These are phyloP conservation scores for Phaffomyces thermotolerans DNA, from an alignment of 805 yeast species.

Conservation along the genomic window DNA sequence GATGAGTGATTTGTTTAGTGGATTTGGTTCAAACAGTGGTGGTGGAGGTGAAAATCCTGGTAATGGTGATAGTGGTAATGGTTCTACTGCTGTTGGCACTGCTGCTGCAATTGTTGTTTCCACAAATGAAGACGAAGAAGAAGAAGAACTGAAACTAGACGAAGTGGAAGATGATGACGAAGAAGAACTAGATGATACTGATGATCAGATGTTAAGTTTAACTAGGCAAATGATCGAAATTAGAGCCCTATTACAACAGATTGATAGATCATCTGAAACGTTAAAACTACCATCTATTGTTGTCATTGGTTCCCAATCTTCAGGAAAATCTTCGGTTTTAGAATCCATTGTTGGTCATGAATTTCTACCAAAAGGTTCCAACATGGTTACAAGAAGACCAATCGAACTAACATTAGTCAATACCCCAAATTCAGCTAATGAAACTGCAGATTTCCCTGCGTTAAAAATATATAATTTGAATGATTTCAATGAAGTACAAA, in stretches of 20 bases:
- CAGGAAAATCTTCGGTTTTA: constrained; percentile 93
- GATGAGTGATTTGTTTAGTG: constrained; percentile 18
- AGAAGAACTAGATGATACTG: constrained; percentile 51
- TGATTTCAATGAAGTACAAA: constrained; percentile 84
- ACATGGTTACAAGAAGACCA: constrained; percentile 98
- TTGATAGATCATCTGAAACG: constrained; percentile 67
- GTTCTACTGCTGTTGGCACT: constrained; percentile 49
- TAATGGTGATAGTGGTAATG: constrained; percentile 26
- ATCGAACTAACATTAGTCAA: constrained; percentile 90
- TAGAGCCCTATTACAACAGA: constrained; percentile 64
- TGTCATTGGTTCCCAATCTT: constrained; percentile 94
- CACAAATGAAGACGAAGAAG: constrained; percentile 36
- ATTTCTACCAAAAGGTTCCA: constrained; percentile 92
- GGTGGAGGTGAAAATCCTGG: constrained; percentile 10
- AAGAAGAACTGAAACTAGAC: constrained; percentile 25
- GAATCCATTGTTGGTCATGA: constrained; percentile 98
- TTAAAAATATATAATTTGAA: constrained; percentile 74
- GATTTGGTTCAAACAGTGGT: constrained; percentile 15
- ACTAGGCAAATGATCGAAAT: constrained; percentile 98
- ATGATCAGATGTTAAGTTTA: constrained; percentile 77
- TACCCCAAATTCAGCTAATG: constrained; percentile 74
- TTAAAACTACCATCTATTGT: constrained; percentile 89
- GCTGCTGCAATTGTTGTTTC: constrained; percentile 44
- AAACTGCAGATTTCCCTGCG: constrained; percentile 90
- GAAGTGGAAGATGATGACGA: constrained; percentile 42